Conservation (phyloP, 1,284 basidiomycete genomes). For the Exsudoporus floridanus region DNA sequence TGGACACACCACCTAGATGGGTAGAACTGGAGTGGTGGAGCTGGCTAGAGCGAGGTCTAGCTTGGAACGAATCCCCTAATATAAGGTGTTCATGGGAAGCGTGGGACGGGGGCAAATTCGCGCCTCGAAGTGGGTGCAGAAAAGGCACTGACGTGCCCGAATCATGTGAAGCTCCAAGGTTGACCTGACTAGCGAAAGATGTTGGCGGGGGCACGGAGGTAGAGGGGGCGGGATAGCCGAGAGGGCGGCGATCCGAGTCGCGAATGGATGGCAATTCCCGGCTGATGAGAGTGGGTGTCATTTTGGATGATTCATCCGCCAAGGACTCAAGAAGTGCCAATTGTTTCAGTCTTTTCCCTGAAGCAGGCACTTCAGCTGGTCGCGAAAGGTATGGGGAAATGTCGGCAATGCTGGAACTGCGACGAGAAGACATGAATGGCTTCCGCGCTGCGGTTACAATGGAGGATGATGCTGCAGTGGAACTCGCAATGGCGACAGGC, state of each 20-base stretch:
- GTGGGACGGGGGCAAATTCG: constrained; percentile 10
- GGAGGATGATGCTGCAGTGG: constrained; percentile 10
- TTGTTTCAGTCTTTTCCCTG: constrained; percentile 65
- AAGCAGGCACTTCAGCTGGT: constrained; percentile 47
- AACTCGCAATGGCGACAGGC: constrained; percentile 6
- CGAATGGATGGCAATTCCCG: constrained; percentile 31
- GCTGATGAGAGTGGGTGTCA: constrained; percentile 48
- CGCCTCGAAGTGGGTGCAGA: constrained; percentile 11
- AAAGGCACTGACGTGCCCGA: constrained; percentile 2
- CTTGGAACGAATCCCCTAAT: constrained; percentile 47
- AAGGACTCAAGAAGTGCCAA: constrained; percentile 73
- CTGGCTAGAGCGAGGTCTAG: constrained; percentile 62
- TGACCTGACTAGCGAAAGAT: constrained; percentile 6
- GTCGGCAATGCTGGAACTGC: constrained; percentile 49
- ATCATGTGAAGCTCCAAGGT: constrained; percentile 13
- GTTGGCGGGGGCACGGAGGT: constrained; percentile 23
- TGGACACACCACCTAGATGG: constrained; percentile 28
- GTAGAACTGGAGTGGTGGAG: constrained; percentile 37
- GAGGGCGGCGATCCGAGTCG: constrained; percentile 1
- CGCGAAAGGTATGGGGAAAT: constrained; percentile 64
- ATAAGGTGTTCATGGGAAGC: constrained; percentile 11
- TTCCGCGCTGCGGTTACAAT: constrained; percentile 21
- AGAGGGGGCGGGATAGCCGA: constrained; percentile 14
- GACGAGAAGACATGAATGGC: constrained; percentile 30
- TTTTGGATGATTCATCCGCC: constrained; percentile 66